Evolutionary conservation across 768 basidiomycete genomes (phyloP).

Genomic region (Cyathus striatus): DNA sequence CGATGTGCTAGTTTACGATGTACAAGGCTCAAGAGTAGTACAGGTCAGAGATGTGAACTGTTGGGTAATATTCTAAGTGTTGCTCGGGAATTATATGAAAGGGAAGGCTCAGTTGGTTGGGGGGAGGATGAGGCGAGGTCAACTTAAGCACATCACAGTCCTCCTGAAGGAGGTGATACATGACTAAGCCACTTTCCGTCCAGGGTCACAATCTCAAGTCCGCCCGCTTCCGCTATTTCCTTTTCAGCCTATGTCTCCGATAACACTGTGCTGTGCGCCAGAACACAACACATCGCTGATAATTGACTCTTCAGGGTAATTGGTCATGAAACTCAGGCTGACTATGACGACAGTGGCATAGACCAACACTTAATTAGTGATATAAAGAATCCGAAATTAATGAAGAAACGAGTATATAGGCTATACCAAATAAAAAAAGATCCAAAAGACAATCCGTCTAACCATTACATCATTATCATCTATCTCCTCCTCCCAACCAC

Average conservation of each 20-base stretch:
- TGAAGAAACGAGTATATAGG: not conserved
- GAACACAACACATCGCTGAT: not conserved
- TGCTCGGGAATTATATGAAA: too few species aligned
- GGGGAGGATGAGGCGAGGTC: too few species aligned
- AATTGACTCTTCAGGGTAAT: not conserved
- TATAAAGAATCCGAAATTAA: not conserved
- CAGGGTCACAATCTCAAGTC: slow-evolving; percentile 67
- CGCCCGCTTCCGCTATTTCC: too few species aligned
- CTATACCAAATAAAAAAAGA: too few species aligned
- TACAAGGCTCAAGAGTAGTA: too few species aligned
- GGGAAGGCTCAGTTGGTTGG: too few species aligned
- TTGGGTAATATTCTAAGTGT: too few species aligned
- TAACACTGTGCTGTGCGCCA: not conserved
- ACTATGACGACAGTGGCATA: too few species aligned
- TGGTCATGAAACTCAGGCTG: too few species aligned
- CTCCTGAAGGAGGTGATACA: slow-evolving; percentile 1
- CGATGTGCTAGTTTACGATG: not conserved
- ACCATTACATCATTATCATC: not conserved
- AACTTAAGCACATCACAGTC: not conserved
- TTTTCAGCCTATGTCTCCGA: not conserved
- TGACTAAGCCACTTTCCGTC: slow-evolving; percentile 36
- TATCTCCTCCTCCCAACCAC: slow-evolving; percentile 59
- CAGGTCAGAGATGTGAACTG: too few species aligned
- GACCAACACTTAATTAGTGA: not conserved
- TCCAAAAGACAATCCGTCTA: too few species aligned